Percentiles rank a stretch among this genome's conserved stretches.
phyloP scores from a whole-genome alignment of 2,329 filamentous ascomycete genomes.

The Nemania bipapillata region DNA sequence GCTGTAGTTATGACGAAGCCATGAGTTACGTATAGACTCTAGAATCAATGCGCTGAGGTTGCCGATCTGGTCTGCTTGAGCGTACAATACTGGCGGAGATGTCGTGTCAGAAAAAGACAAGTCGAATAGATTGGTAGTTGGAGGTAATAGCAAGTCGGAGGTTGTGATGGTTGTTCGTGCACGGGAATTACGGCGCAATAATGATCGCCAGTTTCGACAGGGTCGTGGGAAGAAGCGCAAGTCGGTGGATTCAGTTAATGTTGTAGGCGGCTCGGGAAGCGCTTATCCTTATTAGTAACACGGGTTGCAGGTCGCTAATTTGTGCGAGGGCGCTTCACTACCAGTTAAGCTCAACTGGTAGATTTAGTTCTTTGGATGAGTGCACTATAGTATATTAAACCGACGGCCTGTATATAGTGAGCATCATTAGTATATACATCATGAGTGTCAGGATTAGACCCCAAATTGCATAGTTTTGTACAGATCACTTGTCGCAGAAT shows the following conservation, averaged over 20 bases:
- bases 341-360: background rate
- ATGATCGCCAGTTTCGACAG: constrained; percentile 56
- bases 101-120: background rate
- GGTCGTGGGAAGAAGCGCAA: constrained; percentile 42
- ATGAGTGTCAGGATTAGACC: background rate
- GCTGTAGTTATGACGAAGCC: constrained; percentile 26
- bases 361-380: too few species aligned
- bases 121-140: constrained; percentile 20
- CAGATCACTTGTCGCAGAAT: background rate
- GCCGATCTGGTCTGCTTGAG: background rate
- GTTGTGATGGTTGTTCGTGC: constrained; percentile 33
- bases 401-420: background rate
- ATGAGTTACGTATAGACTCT: constrained; percentile 19
- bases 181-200: constrained; percentile 53
- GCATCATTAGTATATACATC: background rate
- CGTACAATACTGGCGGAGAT: background rate
- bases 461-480: background rate
- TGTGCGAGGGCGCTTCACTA: constrained; percentile 14
- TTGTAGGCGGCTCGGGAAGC: constrained; percentile 35
- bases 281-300: constrained; percentile 15
- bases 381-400: background rate
- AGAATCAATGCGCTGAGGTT: background rate
- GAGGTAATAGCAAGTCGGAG: constrained; percentile 15
- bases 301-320: constrained; percentile 19
- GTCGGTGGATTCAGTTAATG: constrained; percentile 30